phyloP scores from a whole-genome alignment of 1,284 basidiomycete species.

The Trichosporon sp. region DNA sequence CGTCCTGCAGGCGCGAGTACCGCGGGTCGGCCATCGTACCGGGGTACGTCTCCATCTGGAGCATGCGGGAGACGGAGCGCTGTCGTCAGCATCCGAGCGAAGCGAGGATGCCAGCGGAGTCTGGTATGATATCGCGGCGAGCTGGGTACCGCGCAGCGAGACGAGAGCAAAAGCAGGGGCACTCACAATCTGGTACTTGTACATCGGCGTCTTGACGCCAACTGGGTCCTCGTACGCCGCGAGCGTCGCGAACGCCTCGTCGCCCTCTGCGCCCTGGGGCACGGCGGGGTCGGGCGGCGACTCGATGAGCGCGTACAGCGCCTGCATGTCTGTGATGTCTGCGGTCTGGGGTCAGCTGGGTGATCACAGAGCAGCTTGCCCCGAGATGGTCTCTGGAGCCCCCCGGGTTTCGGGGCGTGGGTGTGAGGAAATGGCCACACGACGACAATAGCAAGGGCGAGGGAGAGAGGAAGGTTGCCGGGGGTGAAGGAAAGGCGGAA shows the following conservation, averaged over 20 bases:
- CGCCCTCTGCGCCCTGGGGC: conserved; percentile 16
- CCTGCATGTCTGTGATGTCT: conserved; percentile 24
- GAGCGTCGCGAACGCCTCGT: conserved; percentile 26
- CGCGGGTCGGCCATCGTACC: conserved; percentile 31
- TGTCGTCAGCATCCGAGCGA: conserved; percentile 15
- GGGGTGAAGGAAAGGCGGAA: not conserved
- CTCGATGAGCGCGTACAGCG: conserved; percentile 33
- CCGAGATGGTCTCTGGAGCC: not conserved
- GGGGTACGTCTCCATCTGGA: conserved; percentile 41
- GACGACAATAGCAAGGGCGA: not conserved
- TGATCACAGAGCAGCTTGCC: not conserved
- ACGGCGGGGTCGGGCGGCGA: conserved; percentile 27
- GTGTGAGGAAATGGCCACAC: not conserved
- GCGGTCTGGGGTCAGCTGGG: conserved; percentile 8
- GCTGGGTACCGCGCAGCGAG: too few relatives aligned
- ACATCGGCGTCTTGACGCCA: conserved; percentile 33
- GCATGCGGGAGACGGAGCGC: conserved; percentile 37
- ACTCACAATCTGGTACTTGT: conserved; percentile 43
- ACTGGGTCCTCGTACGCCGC: conserved; percentile 27
- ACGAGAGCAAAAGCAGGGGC: not conserved
- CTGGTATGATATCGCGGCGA: too few relatives aligned
- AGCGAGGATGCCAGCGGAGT: too few relatives aligned
- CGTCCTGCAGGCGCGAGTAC: conserved; percentile 30
- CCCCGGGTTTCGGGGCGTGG: not conserved
- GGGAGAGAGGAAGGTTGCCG: too few relatives aligned